Evolutionary conservation across 2,329 filamentous ascomycete species (phyloP), one percentile per base, ranked within the genome.

Genomic region (Ophiostoma ips): DNA sequence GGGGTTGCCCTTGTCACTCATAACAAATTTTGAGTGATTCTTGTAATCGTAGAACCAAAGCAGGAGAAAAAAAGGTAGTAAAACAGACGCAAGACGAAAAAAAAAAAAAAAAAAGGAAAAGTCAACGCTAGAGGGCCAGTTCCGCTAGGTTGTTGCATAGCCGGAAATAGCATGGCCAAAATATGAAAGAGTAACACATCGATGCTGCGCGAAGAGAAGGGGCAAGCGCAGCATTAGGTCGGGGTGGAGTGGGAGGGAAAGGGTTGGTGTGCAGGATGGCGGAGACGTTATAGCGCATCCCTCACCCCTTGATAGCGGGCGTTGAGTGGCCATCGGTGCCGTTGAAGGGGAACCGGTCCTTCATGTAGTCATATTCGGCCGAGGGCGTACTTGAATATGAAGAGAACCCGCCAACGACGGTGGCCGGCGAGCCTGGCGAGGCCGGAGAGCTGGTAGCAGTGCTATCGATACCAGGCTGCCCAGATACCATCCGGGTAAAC

Each of bases 311-410:
- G 54, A 70, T 78, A 38, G 73, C 72, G 60, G 72, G 70, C 41
- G 21, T 18, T 16, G 70, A 58, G 62, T 75, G 69, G 60, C 70
- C 59, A 52, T 76, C 72, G 49, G 69, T 56, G 41, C 65, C 63
- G 61, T 64, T 68, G 46, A 70, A 71, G 15, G 71, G 71, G 55
- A 75, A 76, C 49, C 67, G 69, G 52, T 73, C 68, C 59, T 66
- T 63, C 56, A 67, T 56, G 50, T 67, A 70, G 33, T 65, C 58
- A 48, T 64, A 62, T 48, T 69, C 69, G 57, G 61, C 63, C 50
- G 69, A 60, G 48, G 68, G 64, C 55, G 71, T 71, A 65, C 68
- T 70, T 58, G 73, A 65, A 57, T 69, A 66, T 45, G 70, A 63
- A 48, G 67, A 62, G 55, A 76, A 71, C 51, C 64, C 60, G 41